Base-by-base conservation (phyloP, 371 early-diverging fungal species). In the Mortierella sp. region DNA sequence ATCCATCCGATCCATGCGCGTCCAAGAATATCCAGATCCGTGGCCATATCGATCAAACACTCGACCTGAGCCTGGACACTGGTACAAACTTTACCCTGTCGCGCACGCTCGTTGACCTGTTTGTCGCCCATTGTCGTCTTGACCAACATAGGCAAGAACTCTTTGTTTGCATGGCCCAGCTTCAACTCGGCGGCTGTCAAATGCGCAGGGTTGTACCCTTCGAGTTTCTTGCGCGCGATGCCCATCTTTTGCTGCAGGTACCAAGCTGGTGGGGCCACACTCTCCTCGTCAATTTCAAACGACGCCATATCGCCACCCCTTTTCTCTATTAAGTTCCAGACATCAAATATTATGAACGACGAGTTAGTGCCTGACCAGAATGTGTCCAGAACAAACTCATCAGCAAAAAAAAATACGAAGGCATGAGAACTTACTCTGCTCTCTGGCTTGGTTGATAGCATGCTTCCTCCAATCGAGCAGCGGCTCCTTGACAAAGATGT, bases 401-500 rank as follows among this genome's bases (percentile, higher is more conserved):
- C 26, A 48, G 47, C 0, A 45, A 14, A 2, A 55, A n/a, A 21
- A 54, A 21, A 24, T 54, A 19, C 54, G 55, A 16, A 60, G 48
- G 38, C 19, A 74, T 31, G 8, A 28, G 6, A 19, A 79, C 88
- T 74, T 91, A 93, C 94, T 92, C 85, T 94, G 92, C 9, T 84
- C 79, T 75, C 89, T 90, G 11, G 84, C 91, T 50, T 93, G 91
- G 34, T 88, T 91, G n/a, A 91, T 78, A 0, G 96, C 96, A 75
- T 88, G 89, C 78, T 94, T 95, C 88, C 91, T 90, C 97, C 97
- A 98, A 75, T 98, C 98, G 72, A 95, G 92, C 44, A 97, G 90
- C 31, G 99, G 99, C 86, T 99, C 99, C 87, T 99, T 96, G 3
- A 98, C 88, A 88, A 99, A 97, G 2, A 98, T 96, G 78, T 99